A percentile compares a stretch with the other conserved stretches of the same genome.
Evolutionary conservation across 768 basidiomycete species (phyloP).

Genomic region (Dictyophora rubrovolvata): DNA sequence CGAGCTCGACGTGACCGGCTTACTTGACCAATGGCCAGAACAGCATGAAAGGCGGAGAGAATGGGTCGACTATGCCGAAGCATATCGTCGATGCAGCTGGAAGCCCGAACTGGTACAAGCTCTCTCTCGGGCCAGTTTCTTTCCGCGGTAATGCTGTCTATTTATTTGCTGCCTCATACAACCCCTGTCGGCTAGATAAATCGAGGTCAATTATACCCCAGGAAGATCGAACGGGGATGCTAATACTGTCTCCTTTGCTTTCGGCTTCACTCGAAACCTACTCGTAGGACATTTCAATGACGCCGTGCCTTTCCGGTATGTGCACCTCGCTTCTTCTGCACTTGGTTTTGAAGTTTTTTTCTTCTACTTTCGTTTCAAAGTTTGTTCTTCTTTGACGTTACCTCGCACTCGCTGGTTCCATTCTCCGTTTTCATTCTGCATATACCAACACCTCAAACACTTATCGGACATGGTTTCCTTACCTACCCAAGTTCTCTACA

Average conservation of each 20-base stretch:
- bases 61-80: slow-evolving; percentile 85
- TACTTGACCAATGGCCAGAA: slow-evolving; percentile 79
- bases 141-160: slow-evolving; percentile 30
- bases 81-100: slow-evolving; percentile 64
- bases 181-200: neutral
- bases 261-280: neutral
- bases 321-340: neutral
- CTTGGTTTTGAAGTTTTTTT: neutral
- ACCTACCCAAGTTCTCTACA: neutral
- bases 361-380: neutral
- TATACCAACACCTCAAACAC: neutral
- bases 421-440: neutral
- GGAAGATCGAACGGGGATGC: neutral
- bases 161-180: neutral
- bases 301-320: neutral
- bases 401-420: neutral
- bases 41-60: slow-evolving; percentile 68
- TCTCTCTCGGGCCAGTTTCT: slow-evolving; percentile 60
- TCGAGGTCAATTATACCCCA: neutral
- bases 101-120: slow-evolving; percentile 78
- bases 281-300: neutral
- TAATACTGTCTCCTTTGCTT: too few relatives aligned
- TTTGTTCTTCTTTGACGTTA: neutral
- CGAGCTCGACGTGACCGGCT: slow-evolving; percentile 69
- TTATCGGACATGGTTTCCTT: neutral